phyloP scores from a whole-genome alignment of 192 early-diverging fungal genomes.

The Entomortierella beljakovae region DNA sequence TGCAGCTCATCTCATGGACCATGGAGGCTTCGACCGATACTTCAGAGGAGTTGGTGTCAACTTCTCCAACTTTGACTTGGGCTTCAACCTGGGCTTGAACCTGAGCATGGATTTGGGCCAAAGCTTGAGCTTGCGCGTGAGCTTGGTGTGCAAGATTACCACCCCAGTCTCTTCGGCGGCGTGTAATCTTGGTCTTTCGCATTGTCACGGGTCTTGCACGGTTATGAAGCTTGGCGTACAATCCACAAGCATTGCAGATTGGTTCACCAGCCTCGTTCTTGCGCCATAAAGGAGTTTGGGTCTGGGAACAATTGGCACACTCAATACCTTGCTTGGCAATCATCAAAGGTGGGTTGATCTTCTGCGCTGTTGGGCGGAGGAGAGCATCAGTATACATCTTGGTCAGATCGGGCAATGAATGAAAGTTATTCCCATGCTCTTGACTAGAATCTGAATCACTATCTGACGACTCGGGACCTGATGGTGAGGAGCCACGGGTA shows the following conservation, averaged over 20 bases:
- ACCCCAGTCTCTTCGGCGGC: constrained; percentile 67
- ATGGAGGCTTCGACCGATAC: constrained; percentile 30
- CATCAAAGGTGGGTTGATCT: constrained; percentile 45
- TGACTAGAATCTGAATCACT: constrained; percentile 37
- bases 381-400: constrained; percentile 49
- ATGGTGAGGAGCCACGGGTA: constrained; percentile 23
- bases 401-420: constrained; percentile 43
- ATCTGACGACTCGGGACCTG: constrained; percentile 18
- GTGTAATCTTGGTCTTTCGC: constrained; percentile 75
- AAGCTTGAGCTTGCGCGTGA: constrained; percentile 43
- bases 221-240: constrained; percentile 95
- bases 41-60: no score
- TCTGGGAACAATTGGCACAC: constrained; percentile 80
- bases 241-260: constrained; percentile 85
- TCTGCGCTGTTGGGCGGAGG: constrained; percentile 23
- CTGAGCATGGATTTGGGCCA: constrained; percentile 45
- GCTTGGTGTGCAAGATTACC: constrained; percentile 53
- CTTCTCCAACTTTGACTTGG: constrained; percentile 5
- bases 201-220: constrained; percentile 85
- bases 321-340: constrained; percentile 52
- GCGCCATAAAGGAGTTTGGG: constrained; percentile 83
- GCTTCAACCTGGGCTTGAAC: constrained; percentile 42
- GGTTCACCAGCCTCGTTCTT: constrained; percentile 78
- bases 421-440: neutral
- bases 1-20: constrained; percentile 31